Base-by-base conservation (phyloP, 352 stramenopile species). In the Blastocystis sp. region DNA sequence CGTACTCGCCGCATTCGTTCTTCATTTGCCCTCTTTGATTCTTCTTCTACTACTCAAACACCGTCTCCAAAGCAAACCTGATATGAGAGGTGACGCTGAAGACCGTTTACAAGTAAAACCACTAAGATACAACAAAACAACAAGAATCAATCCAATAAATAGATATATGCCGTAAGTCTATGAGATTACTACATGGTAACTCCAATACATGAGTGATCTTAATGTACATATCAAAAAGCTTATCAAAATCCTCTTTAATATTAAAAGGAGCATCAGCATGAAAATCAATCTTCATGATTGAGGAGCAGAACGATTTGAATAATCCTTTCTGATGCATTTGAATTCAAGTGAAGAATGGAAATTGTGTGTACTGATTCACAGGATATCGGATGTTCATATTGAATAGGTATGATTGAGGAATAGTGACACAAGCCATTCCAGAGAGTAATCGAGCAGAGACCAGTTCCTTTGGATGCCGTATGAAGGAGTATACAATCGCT, bases 191-290 rank as follows among this genome's bases (percentile, higher is more conserved):
- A 15, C 11, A 84, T 37, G 27, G 13, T 53, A 48, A 27, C 15
- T 54, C 27, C 9, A 5, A n/a, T 22, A 84, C 73, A 11, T 37
- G 11, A 40, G 54, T 66, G 1, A 84, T 54, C 19, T 40, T 9
- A 3, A 51, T 42, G 44, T 84, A 84, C 22, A 11, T 15, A 30
- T 84, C n/a, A 30, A 44, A 84, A 11, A 84, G 27, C 15, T 19
- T 57, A 27, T 66, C 51, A 84, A 84, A 68, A 84, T 84, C 73
- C 19, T 84, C 17, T 37, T 84, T 66, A 11, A 84, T 84, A 68
- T 33, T 64, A 19, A 84, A 84, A 30, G 73, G 73, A 27, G 73
- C 73, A 68, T 84, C 73, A 33, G 73, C 73, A 44, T 51, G 51
- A 64, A 84, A 68, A 69, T 84, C 73, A 27, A 84, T 51, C 51